Evolutionary conservation across 140 eudicot species (phyloP).

Genomic region (Anethum foeniculum): DNA sequence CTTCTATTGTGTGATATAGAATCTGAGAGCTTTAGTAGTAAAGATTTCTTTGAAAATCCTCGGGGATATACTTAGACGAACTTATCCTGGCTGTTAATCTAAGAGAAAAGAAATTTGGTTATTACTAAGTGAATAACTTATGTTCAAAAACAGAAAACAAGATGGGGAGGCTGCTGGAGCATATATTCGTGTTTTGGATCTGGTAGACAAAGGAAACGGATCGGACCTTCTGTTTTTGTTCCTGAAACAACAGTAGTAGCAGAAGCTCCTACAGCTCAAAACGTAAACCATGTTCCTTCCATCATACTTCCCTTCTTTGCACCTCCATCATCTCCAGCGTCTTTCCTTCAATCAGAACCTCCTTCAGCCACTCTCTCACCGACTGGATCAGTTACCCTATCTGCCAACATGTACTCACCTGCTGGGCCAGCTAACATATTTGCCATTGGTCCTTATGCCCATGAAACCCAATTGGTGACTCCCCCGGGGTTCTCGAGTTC

Average conservation of each 20-base stretch:
- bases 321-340: constrained; percentile 97
- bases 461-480: constrained; percentile 80
- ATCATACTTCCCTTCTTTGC: constrained; percentile 62
- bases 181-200: constrained; percentile 73
- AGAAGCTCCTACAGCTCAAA: constrained; percentile 31
- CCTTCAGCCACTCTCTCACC: constrained; percentile 81
- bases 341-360: constrained; percentile 79
- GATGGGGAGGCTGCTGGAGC: constrained; percentile 80
- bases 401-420: constrained; percentile 84
- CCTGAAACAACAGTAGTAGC: constrained; percentile 56
- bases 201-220: constrained; percentile 50
- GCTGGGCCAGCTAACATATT: constrained; percentile 72
- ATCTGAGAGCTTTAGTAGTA: neutral
- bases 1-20: neutral
- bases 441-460: constrained; percentile 84
- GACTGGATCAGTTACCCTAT: constrained; percentile 43
- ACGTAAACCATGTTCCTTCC: constrained; percentile 43
- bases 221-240: constrained; percentile 64
- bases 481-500: constrained; percentile 74
- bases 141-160: constrained; percentile 51
- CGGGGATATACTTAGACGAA: neutral
- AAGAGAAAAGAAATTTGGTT: neutral
- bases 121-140: neutral
- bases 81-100: neutral
- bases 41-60: neutral